These are phyloP conservation scores for Gastrodia elata DNA, from an alignment of 106 monocot species.

Conservation along the genomic window DNA sequence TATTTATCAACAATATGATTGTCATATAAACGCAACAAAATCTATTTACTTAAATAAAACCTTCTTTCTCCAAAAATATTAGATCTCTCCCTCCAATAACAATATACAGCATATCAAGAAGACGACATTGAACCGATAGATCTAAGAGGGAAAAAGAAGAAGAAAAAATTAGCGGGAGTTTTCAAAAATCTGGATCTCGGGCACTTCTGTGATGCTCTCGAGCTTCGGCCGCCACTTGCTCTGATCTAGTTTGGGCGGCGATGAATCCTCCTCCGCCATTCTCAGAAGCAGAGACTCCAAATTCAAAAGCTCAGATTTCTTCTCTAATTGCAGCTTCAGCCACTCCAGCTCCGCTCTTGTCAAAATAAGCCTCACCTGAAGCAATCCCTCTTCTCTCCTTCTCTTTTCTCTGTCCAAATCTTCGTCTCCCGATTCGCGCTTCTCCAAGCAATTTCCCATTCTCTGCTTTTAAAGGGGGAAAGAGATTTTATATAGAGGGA, in stretches of 20 bases:
- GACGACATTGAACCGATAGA: too few relatives aligned
- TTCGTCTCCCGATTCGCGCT: not conserved
- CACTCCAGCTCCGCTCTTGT: not conserved
- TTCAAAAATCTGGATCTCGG: not conserved
- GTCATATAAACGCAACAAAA: too few relatives aligned
- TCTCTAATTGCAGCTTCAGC: not conserved
- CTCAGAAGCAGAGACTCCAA: not conserved
- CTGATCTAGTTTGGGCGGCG: not conserved
- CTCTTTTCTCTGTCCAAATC: not conserved
- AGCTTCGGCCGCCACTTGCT: not conserved
- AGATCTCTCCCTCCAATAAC: too few relatives aligned
- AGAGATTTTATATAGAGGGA: not conserved
- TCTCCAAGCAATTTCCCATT: constrained; percentile 2
- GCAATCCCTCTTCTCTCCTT: not conserved
- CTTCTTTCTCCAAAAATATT: too few relatives aligned
- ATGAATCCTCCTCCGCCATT: not conserved
- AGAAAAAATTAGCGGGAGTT: not conserved
- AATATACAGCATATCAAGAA: too few relatives aligned
- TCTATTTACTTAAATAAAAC: too few relatives aligned
- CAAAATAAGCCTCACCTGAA: not conserved
- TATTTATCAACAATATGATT: too few relatives aligned
- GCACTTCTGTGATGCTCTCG: not conserved
- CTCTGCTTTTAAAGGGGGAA: not conserved
- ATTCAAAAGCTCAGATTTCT: not conserved
- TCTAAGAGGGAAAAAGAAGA: too few relatives aligned